These are phyloP conservation scores for Russula compacta DNA, from an alignment of 768 basidiomycete genomes.

Conservation along the genomic window DNA sequence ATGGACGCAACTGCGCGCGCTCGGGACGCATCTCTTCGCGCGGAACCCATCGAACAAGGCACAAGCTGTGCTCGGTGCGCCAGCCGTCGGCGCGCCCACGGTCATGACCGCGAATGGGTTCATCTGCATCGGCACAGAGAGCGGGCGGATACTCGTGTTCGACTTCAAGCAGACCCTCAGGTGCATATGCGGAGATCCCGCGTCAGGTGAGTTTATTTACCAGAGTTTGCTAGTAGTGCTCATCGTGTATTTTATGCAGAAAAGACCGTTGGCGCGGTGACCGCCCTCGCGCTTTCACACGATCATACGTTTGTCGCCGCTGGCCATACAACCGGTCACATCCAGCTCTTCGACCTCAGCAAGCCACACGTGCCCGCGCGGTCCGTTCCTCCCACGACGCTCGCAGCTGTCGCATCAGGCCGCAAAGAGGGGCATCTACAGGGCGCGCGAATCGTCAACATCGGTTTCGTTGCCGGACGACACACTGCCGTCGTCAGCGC, in stretches of 20 bases:
- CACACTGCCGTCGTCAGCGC: constrained; percentile 90
- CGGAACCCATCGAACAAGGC: constrained; percentile 44
- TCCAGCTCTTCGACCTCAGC: constrained; percentile 78
- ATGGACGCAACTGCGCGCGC: constrained; percentile 61
- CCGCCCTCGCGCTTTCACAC: constrained; percentile 83
- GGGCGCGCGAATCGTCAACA: constrained; percentile 68
- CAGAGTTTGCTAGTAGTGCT: constrained; percentile 9
- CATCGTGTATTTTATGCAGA: constrained; percentile 32
- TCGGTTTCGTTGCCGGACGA: constrained; percentile 83
- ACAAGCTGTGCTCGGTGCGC: constrained; percentile 50
- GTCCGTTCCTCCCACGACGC: constrained; percentile 57
- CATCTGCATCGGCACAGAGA: constrained; percentile 80
- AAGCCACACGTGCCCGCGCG: constrained; percentile 61
- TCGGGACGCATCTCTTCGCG: constrained; percentile 49
- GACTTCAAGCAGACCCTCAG: constrained; percentile 84
- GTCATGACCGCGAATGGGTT: constrained; percentile 79
- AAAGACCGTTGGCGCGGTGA: constrained; percentile 62
- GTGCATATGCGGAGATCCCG: constrained; percentile 67
- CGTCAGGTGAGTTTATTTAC: constrained; percentile 37
- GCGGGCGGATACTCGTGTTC: constrained; percentile 72
- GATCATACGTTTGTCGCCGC: constrained; percentile 91
- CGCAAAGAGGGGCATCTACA: constrained; percentile 79
- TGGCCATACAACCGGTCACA: constrained; percentile 76
- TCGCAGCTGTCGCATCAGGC: constrained; percentile 61
- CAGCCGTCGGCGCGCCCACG: constrained; percentile 58